phyloP scores from a whole-genome alignment of 208 protist genomes.

The Chromosphaera perkinsii region DNA sequence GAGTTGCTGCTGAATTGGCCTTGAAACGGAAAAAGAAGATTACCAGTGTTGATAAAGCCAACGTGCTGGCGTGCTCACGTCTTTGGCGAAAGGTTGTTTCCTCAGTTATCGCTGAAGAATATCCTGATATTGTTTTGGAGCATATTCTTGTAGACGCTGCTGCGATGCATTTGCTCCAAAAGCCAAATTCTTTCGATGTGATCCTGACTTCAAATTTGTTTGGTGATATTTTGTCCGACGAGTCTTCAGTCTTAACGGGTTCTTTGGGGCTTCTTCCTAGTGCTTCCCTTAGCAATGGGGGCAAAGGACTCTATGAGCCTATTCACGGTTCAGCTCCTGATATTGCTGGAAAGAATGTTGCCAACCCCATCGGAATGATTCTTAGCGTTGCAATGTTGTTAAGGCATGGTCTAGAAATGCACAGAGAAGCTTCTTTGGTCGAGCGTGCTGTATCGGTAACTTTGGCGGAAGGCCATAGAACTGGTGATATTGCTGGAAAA shows the following conservation, averaged over 20 bases:
- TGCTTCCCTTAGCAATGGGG: constrained; percentile 26
- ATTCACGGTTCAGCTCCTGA: constrained; percentile 44
- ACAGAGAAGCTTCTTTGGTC: constrained; percentile 18
- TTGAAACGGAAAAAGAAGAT: constrained; percentile 18
- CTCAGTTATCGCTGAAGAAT: constrained; percentile 23
- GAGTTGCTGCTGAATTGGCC: constrained; percentile 25
- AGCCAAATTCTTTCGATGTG: constrained; percentile 37
- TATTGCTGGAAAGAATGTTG: constrained; percentile 38
- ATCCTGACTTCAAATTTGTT: constrained; percentile 45
- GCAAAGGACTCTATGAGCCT: constrained; percentile 37
- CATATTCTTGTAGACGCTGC: constrained; percentile 21
- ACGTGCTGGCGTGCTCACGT: constrained; percentile 35
- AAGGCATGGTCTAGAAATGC: constrained; percentile 19
- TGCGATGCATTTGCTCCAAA: constrained; percentile 16
- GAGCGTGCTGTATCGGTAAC: constrained; percentile 17
- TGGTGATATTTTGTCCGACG: constrained; percentile 46
- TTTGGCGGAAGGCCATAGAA: constrained; percentile 27
- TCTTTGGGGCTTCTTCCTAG: constrained; percentile 40
- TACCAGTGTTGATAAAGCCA: constrained; percentile 36
- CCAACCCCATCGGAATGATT: constrained; percentile 40
- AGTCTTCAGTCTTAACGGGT: constrained; percentile 35
- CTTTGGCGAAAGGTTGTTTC: constrained; percentile 35
- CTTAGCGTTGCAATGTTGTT: constrained; percentile 36
- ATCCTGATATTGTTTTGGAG: constrained; percentile 10
- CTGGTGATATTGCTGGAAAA: constrained; percentile 18